Percentiles rank a stretch among this genome's conserved stretches.
Evolutionary conservation across 768 basidiomycete species (phyloP).

Genomic region (Mycena galopus): DNA sequence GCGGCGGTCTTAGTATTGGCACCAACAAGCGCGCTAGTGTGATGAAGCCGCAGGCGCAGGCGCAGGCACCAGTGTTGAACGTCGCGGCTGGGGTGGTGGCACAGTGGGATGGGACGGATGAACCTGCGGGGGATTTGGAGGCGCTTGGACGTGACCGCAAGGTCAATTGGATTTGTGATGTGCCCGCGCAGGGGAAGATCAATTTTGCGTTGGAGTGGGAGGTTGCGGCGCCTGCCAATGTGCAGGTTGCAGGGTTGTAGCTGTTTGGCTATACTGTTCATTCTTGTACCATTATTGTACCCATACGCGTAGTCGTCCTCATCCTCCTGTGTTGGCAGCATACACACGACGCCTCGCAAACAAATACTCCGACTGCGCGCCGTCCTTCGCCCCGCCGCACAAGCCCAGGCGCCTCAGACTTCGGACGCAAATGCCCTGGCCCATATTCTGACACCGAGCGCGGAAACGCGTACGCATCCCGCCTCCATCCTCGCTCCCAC

Average conservation of each 20-base stretch:
- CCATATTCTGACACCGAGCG: background rate
- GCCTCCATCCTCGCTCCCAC: too few relatives aligned
- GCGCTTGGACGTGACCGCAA: constrained; percentile 41
- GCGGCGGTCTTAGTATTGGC: background rate
- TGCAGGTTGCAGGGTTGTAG: constrained; percentile 42
- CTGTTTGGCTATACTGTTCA: background rate
- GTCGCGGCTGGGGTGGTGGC: constrained; percentile 47
- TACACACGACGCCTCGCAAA: constrained; percentile 1
- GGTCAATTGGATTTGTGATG: constrained; percentile 49
- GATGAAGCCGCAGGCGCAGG: constrained; percentile 1
- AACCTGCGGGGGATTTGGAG: constrained; percentile 25
- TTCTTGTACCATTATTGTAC: too few relatives aligned
- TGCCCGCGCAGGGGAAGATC: constrained; percentile 50
- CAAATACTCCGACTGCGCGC: constrained; percentile 12
- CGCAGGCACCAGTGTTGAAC: constrained; percentile 30
- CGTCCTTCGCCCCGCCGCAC: background rate
- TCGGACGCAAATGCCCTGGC: background rate
- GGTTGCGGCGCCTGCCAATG: constrained; percentile 46
- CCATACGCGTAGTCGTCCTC: too few relatives aligned
- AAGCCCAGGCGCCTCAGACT: background rate
- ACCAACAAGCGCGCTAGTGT: constrained; percentile 3
- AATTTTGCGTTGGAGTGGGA: constrained; percentile 53
- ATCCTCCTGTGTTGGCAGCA: too few relatives aligned
- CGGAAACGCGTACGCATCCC: too few relatives aligned
- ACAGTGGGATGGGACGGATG: constrained; percentile 56